Evolutionary conservation across 805 yeast genomes (phyloP).

Genomic region (Starmerella bombi): DNA sequence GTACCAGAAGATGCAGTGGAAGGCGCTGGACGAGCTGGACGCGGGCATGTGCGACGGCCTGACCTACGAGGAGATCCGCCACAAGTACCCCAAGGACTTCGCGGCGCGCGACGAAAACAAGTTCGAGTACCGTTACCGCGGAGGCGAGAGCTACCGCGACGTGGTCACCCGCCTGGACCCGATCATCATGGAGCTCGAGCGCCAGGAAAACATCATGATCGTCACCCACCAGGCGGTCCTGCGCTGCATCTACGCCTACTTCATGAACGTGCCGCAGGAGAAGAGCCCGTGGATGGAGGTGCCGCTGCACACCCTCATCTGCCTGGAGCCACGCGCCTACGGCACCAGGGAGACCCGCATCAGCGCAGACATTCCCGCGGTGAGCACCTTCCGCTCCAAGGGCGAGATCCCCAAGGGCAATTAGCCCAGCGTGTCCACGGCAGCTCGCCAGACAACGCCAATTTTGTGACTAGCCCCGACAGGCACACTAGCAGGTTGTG

Average conservation of each 20-base stretch:
- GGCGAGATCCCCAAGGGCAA: conserved; percentile 63
- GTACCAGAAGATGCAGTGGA: conserved; percentile 80
- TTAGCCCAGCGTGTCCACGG: no score
- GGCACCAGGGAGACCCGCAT: conserved; percentile 77
- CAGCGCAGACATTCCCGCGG: conserved; percentile 95
- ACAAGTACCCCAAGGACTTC: conserved; percentile 81
- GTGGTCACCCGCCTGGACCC: conserved; percentile 93
- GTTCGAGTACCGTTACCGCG: conserved; percentile 88
- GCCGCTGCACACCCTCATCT: conserved; percentile 88
- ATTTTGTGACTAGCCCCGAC: no score
- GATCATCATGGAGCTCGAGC: conserved; percentile 93
- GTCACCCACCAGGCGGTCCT: conserved; percentile 97
- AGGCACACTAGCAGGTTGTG: no score
- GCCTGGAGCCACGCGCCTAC: conserved; percentile 90
- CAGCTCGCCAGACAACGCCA: no score
- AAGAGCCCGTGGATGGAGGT: conserved; percentile 98
- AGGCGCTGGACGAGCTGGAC: conserved; percentile 90
- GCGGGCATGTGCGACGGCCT: conserved; percentile 97
- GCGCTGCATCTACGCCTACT: conserved; percentile 92
- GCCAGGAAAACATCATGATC: conserved; percentile 89
- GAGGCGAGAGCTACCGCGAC: conserved; percentile 94
- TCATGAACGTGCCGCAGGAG: conserved; percentile 96
- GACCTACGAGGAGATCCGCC: conserved; percentile 87
- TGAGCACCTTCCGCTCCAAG: conserved; percentile 86
- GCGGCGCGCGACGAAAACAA: conserved; percentile 91